These are phyloP conservation scores for Pezicula radicicola DNA, from an alignment of 2,329 filamentous ascomycete species.

Conservation along the genomic window DNA sequence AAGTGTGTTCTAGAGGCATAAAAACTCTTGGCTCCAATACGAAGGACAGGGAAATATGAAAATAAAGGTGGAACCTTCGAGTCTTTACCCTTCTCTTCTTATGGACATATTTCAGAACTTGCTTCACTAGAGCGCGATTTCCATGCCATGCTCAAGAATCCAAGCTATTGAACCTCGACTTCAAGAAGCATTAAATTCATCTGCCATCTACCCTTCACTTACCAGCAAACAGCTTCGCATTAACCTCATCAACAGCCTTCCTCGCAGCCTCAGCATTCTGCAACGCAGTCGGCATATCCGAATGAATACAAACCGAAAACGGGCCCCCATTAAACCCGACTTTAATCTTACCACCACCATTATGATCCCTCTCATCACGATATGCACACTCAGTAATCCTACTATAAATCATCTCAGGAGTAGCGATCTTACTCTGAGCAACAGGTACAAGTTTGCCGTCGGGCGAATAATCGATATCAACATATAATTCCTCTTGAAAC, in stretches of 20 bases:
- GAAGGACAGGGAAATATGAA: too few species aligned
- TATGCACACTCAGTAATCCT: conserved; percentile 8
- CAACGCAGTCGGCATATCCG: conserved; percentile 13
- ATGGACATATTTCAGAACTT: too few species aligned
- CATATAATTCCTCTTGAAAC: conserved; percentile 3
- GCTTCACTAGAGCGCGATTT: too few species aligned
- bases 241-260: conserved; percentile 13
- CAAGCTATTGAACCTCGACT: too few species aligned
- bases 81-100: too few species aligned
- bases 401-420: conserved; percentile 15
- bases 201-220: too few species aligned
- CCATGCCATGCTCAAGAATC: too few species aligned
- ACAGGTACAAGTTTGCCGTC: conserved; percentile 18
- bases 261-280: conserved; percentile 10
- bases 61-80: too few species aligned
- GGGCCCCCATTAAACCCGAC: conserved; percentile 8
- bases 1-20: too few species aligned
- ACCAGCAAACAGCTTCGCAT: conserved; percentile 5
- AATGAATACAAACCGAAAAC: conserved; percentile 13
- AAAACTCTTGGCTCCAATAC: too few species aligned
- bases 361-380: conserved; percentile 11
- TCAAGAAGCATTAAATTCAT: too few species aligned
- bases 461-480: conserved; percentile 12
- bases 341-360: conserved; percentile 7
- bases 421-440: conserved; percentile 14